Evolutionary conservation across 2,329 filamentous ascomycete species (phyloP).

Genomic region (Fusarium sp.): DNA sequence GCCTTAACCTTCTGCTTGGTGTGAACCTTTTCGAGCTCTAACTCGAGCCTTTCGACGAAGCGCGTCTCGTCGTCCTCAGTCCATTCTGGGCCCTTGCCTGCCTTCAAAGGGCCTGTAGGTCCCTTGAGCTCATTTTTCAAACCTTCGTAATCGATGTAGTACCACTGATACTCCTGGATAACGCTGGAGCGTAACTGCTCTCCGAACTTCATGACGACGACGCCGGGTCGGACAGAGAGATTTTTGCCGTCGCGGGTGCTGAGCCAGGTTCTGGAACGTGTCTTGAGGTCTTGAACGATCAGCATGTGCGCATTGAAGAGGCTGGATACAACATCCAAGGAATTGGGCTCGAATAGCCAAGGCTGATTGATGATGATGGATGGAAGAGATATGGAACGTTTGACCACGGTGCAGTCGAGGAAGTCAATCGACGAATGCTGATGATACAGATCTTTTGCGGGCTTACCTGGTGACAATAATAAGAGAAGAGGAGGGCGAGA

Average conservation of each 20-base stretch:
- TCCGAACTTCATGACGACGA: conserved; percentile 84
- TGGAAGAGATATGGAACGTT: not conserved
- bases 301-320: conserved; percentile 55
- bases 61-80: conserved; percentile 89
- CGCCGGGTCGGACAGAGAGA: conserved; percentile 57
- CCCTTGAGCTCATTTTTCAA: conserved; percentile 88
- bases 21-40: conserved; percentile 96
- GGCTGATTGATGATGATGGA: not conserved
- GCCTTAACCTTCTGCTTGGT: conserved; percentile 98
- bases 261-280: conserved; percentile 55
- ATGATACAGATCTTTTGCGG: not conserved
- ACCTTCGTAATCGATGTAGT: conserved; percentile 98
- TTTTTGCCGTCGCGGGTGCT: conserved; percentile 44
- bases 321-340: conserved; percentile 22
- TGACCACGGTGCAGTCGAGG: conserved; percentile 4
- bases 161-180: conserved; percentile 97
- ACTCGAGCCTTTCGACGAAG: conserved; percentile 88
- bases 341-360: conserved; percentile 12
- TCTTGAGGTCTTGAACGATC: conserved; percentile 63
- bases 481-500: conserved; percentile 11
- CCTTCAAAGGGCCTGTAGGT: conserved; percentile 63
- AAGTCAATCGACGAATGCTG: conserved; percentile 11
- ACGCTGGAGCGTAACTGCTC: conserved; percentile 95
- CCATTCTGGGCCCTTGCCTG: conserved; percentile 72
- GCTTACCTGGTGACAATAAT: conserved; percentile 33